These are phyloP conservation scores for Syncephalastrum racemosum DNA, from an alignment of 371 early-diverging fungal genomes.

Conservation along the genomic window DNA sequence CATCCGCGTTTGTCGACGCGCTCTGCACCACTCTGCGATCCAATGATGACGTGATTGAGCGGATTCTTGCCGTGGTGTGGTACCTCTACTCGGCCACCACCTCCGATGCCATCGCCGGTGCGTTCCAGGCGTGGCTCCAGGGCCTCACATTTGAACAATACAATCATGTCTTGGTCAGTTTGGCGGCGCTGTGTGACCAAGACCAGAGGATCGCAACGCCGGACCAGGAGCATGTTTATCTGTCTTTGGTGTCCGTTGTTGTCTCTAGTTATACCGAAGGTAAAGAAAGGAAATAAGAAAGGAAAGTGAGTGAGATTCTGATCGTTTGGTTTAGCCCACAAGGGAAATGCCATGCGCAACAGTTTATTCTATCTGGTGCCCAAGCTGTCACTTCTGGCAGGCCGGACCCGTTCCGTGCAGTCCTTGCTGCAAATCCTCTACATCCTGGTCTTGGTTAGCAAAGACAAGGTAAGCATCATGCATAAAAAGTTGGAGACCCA, in stretches of 20 bases:
- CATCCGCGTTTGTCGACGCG: constrained; percentile 30
- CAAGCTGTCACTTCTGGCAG: no score
- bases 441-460: not conserved
- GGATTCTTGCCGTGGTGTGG: constrained; percentile 32
- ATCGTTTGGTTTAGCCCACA: no score
- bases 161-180: constrained; percentile 10
- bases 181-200: no score
- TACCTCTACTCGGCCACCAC: constrained; percentile 20
- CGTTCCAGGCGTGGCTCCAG: constrained; percentile 32
- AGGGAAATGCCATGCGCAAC: no score
- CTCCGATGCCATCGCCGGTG: not conserved
- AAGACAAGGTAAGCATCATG: not conserved
- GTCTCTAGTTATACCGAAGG: no score
- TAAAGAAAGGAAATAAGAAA: no score
- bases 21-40: constrained; percentile 30
- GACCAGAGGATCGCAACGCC: constrained; percentile 4
- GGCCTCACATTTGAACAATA: constrained; percentile 31
- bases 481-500: not conserved
- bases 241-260: constrained; percentile 24
- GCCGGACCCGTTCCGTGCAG: constrained; percentile 29
- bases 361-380: no score
- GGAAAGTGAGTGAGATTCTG: no score
- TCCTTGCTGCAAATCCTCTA: constrained; percentile 26
- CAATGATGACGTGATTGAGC: constrained; percentile 27
- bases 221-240: constrained; percentile 27